Evolutionary conservation across 495 filamentous ascomycete genomes (phyloP).

Genomic region (Lasiosphaeria ovina): DNA sequence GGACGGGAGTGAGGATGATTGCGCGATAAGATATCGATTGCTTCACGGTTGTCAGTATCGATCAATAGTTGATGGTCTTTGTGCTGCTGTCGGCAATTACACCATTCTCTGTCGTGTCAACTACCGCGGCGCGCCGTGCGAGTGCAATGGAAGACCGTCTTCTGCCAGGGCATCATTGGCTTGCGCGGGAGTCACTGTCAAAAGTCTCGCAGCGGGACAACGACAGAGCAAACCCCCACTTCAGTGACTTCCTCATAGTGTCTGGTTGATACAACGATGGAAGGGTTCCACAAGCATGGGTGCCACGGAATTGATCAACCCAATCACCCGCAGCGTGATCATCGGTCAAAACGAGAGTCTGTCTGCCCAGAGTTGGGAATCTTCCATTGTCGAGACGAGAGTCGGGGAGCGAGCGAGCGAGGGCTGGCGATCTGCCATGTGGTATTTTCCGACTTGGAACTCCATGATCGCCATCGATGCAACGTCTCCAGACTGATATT

Average conservation of each 20-base stretch:
- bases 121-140: too few species aligned
- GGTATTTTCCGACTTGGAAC: constrained; percentile 1
- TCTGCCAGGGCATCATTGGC: too few species aligned
- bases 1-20: neutral
- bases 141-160: too few species aligned
- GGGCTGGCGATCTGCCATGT: neutral
- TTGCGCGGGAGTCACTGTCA: too few species aligned
- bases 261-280: too few species aligned
- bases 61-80: neutral
- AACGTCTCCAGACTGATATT: constrained; percentile 1
- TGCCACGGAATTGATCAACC: neutral
- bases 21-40: neutral
- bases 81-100: neutral
- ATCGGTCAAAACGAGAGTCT: neutral
- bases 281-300: neutral
- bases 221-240: too few species aligned
- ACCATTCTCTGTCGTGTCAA: neutral
- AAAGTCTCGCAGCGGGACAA: too few species aligned
- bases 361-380: constrained; percentile 6
- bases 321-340: constrained; percentile 9
- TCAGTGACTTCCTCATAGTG: too few species aligned
- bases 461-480: constrained; percentile 14
- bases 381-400: constrained; percentile 3
- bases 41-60: neutral
- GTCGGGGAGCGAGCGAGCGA: neutral